Conservation (phyloP, 2,329 filamentous ascomycete genomes). For the Aurifilum marmelostoma region DNA sequence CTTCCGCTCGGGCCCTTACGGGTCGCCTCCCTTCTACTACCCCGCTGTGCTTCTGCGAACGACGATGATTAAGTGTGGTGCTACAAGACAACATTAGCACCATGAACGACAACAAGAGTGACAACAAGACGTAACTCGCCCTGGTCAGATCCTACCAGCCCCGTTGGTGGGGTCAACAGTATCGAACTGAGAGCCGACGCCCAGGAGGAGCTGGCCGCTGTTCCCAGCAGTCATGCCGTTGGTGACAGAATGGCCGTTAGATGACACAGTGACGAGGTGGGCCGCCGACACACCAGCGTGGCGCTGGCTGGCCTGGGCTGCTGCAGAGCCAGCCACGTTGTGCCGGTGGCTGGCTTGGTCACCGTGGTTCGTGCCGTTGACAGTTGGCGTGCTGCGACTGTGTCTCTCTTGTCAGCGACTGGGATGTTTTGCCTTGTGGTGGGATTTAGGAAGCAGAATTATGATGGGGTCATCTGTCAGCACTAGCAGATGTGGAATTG, state of each 20-base stretch:
- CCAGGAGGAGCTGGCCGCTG: not conserved
- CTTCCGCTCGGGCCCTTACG: not conserved
- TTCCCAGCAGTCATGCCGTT: not conserved
- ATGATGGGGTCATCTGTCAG: not conserved
- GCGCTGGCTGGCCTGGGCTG: not conserved
- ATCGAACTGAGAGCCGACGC: conserved; percentile 1
- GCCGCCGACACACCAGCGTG: not conserved
- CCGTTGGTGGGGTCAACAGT: not conserved
- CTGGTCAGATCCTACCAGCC: not conserved
- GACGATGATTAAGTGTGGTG: not conserved
- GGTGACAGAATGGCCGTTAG: not conserved
- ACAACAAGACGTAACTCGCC: not conserved
- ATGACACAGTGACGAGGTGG: not conserved
- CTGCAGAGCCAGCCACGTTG: not conserved
- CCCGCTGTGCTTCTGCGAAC: no score
- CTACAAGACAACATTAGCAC: not conserved
- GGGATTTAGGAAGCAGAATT: not conserved
- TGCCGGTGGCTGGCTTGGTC: not conserved
- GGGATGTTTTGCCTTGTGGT: not conserved
- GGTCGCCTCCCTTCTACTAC: no score
- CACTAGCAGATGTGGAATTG: not conserved
- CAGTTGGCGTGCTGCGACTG: not conserved
- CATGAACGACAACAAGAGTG: not conserved
- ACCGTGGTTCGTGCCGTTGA: not conserved
- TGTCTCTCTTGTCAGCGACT: not conserved